phyloP scores from a whole-genome alignment of 352 stramenopile genomes.

The Proteromonas lacertae region DNA sequence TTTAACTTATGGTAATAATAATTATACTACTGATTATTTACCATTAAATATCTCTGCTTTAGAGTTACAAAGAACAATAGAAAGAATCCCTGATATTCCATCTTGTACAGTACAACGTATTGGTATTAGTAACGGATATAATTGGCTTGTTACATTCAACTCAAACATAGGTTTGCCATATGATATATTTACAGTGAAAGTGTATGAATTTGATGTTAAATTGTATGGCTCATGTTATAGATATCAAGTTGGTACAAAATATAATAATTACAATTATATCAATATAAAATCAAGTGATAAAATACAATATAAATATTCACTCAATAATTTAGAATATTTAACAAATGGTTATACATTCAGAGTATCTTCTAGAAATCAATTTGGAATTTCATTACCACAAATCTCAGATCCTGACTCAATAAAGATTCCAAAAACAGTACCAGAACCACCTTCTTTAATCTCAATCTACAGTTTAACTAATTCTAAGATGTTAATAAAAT shows the following conservation, averaged over 20 bases:
- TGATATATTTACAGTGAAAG: no score
- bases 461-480: constrained; percentile 17
- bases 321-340: no score
- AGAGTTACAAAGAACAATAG: constrained; percentile 43
- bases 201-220: no score
- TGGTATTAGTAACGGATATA: constrained; percentile 20
- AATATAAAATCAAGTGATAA: no score
- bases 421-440: constrained; percentile 41
- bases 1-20: constrained; percentile 38
- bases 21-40: constrained; percentile 50
- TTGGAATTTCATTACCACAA: constrained; percentile 33
- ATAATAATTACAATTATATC: no score
- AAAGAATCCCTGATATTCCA: constrained; percentile 35
- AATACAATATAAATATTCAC: no score
- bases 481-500: constrained; percentile 29
- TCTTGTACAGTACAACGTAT: constrained; percentile 1
- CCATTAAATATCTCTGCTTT: constrained; percentile 37
- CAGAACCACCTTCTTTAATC: constrained; percentile 25
- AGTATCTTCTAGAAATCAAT: no score
- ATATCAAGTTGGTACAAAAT: no score
- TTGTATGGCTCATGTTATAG: no score
- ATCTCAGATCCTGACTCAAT: constrained; percentile 28
- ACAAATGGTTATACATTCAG: no score
- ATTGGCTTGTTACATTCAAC: no score
- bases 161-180: no score